phyloP scores from a whole-genome alignment of 2,329 filamentous ascomycete genomes.

The Phyllosticta ampelicida region DNA sequence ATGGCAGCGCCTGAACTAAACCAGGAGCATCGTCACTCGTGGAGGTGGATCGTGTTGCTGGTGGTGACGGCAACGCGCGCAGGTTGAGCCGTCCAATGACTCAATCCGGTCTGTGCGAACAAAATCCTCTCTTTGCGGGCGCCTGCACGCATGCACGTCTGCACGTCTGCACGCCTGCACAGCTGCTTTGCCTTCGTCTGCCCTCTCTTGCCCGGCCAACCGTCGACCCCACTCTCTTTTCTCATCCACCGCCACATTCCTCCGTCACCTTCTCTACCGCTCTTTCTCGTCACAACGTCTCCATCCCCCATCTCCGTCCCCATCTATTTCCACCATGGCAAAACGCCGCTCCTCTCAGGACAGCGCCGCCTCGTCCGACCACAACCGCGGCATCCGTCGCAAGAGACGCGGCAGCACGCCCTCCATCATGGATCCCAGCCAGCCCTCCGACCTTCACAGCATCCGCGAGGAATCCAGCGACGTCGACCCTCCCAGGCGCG shows the following conservation, averaged over 20 bases:
- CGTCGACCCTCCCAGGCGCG: neutral
- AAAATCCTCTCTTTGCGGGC: too few relatives aligned
- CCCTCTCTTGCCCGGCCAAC: too few relatives aligned
- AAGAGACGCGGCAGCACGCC: slow-evolving; percentile 16
- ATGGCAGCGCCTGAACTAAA: too few relatives aligned
- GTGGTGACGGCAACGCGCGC: too few relatives aligned
- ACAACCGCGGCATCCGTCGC: slow-evolving; percentile 22
- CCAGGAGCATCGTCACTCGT: too few relatives aligned
- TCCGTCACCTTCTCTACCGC: neutral
- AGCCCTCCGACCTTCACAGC: slow-evolving; percentile 6
- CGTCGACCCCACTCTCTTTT: neutral
- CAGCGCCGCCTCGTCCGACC: neutral
- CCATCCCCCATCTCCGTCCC: neutral
- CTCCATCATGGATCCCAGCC: slow-evolving; percentile 14
- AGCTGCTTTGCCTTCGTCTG: too few relatives aligned
- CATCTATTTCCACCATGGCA: slow-evolving; percentile 4
- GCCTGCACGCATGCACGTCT: too few relatives aligned
- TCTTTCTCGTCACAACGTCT: neutral
- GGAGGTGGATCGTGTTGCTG: too few relatives aligned
- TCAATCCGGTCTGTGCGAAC: too few relatives aligned
- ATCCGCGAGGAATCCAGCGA: slow-evolving; percentile 5
- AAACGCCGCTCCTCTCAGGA: neutral
- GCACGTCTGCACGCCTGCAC: too few relatives aligned
- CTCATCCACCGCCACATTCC: neutral
- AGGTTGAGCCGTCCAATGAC: too few relatives aligned